phyloP scores from a whole-genome alignment of 495 filamentous ascomycete species.

The Paragyromitra xinjiangensis region DNA sequence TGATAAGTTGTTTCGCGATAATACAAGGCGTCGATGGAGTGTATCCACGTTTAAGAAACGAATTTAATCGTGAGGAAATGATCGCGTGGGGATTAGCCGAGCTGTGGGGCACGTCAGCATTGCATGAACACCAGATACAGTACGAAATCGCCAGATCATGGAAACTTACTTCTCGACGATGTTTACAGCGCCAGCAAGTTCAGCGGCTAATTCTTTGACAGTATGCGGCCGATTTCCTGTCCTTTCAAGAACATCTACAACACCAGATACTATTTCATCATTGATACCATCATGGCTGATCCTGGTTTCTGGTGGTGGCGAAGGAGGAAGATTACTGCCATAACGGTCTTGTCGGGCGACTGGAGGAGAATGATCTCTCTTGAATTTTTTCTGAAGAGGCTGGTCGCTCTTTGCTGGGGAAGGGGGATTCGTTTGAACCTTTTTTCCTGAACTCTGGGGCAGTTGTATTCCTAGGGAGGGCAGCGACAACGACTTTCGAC shows the following conservation, averaged over 20 bases:
- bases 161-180: slow-evolving; percentile 86
- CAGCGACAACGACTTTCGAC: slow-evolving; percentile 94
- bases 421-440: slow-evolving; percentile 62
- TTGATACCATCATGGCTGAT: slow-evolving; percentile 89
- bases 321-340: slow-evolving; percentile 86
- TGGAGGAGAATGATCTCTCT: slow-evolving; percentile 68
- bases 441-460: slow-evolving; percentile 74
- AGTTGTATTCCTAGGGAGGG: slow-evolving; percentile 92
- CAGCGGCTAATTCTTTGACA: slow-evolving; percentile 89
- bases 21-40: slow-evolving; percentile 78
- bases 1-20: slow-evolving; percentile 88
- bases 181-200: slow-evolving; percentile 77
- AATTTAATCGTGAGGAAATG: slow-evolving; percentile 87
- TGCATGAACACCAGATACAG: slow-evolving; percentile 44
- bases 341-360: slow-evolving; percentile 63
- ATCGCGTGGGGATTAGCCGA: slow-evolving; percentile 95
- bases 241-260: slow-evolving; percentile 88
- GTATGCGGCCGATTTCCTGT: slow-evolving; percentile 93
- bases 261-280: slow-evolving; percentile 92
- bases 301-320: slow-evolving; percentile 73
- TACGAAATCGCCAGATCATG: slow-evolving; percentile 17
- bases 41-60: slow-evolving; percentile 78
- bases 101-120: slow-evolving; percentile 64
- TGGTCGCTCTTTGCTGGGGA: slow-evolving; percentile 66
- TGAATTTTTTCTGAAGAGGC: slow-evolving; percentile 82